Conservation (phyloP, 257 asterid species). For the Salvia hispanica region DNA sequence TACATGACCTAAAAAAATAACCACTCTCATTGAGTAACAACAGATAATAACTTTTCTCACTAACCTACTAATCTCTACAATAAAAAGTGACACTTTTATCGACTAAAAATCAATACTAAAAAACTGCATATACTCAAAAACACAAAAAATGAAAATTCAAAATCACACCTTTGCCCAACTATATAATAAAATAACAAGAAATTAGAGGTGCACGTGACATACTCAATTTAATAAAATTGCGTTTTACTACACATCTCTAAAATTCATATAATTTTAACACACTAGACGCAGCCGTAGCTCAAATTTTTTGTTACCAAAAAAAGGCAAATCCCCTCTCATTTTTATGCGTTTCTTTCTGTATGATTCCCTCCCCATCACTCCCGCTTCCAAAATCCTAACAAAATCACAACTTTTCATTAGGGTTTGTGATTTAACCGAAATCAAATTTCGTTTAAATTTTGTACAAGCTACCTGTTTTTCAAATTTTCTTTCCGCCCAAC, state of each 20-base stretch:
- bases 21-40: too few species aligned
- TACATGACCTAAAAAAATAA: too few species aligned
- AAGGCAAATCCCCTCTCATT: constrained; percentile 14
- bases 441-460: constrained; percentile 11
- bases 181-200: background rate
- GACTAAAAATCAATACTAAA: too few species aligned
- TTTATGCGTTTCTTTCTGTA: constrained; percentile 16
- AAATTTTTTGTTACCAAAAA: background rate
- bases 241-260: constrained; percentile 4
- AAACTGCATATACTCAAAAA: too few species aligned
- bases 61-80: too few species aligned
- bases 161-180: too few species aligned
- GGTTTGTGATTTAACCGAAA: constrained; percentile 31
- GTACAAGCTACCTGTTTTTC: background rate
- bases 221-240: background rate
- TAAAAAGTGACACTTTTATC: too few species aligned
- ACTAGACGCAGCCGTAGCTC: constrained; percentile 14
- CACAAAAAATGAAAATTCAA: too few species aligned
- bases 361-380: constrained; percentile 25
- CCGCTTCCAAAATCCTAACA: constrained; percentile 28
- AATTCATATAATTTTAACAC: constrained; percentile 6
- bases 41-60: too few species aligned
- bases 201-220: constrained; percentile 23
- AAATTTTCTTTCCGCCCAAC: constrained; percentile 22
- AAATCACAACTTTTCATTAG: constrained; percentile 23